Evolutionary conservation across 176 grass and related monocot genomes (phyloP).

Genomic region (Raddia guianensis): DNA sequence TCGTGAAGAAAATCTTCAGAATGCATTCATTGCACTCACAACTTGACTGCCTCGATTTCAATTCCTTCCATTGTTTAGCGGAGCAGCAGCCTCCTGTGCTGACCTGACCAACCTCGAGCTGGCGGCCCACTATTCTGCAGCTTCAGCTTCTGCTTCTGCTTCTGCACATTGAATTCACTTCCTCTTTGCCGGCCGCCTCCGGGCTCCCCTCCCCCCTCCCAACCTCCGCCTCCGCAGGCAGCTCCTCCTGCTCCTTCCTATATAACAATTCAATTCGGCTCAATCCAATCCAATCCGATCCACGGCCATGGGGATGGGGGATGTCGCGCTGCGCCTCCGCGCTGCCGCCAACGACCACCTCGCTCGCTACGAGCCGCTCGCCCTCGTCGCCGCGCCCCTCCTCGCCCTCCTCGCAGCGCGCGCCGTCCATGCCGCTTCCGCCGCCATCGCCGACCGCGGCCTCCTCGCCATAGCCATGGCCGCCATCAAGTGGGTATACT

Average conservation of each 20-base stretch:
- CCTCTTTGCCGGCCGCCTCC: background rate
- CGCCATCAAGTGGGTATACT: constrained; percentile 56
- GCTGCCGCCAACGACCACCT: constrained; percentile 60
- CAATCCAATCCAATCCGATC: too few relatives aligned
- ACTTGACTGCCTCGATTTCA: background rate
- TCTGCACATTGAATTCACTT: background rate
- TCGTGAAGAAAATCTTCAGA: background rate
- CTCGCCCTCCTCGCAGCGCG: constrained; percentile 67
- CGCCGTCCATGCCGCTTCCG: constrained; percentile 46
- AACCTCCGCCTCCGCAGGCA: too few relatives aligned
- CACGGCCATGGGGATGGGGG: constrained; percentile 2
- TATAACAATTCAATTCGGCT: background rate
- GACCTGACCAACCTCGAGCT: background rate
- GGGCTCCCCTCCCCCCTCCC: background rate
- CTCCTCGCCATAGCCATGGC: constrained; percentile 54
- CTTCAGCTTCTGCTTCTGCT: background rate
- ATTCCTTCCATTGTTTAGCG: background rate
- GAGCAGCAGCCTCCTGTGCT: background rate
- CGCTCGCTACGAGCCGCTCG: constrained; percentile 69
- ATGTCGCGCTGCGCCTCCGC: constrained; percentile 52
- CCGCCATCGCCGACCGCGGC: constrained; percentile 60
- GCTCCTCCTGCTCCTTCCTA: background rate
- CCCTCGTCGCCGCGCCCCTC: constrained; percentile 64
- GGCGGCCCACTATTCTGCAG: too few relatives aligned
- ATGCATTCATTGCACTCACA: background rate